Percentiles rank a stretch among this genome's conserved stretches.
Conservation (phyloP, 768 basidiomycete species). For the Termitomyces sp. region DNA sequence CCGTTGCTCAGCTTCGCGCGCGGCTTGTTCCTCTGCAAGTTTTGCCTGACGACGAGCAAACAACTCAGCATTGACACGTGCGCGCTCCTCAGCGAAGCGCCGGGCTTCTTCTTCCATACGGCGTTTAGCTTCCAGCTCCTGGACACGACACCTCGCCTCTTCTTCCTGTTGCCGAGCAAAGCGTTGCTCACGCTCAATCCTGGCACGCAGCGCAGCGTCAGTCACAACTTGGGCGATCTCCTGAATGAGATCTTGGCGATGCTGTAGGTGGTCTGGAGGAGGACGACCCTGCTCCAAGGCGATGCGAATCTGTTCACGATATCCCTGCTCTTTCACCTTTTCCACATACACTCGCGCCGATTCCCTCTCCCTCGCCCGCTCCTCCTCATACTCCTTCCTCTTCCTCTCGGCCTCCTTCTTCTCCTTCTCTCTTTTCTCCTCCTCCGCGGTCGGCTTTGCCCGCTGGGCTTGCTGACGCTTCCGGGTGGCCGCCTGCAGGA, state of each 20-base stretch:
- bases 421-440: conserved; percentile 2
- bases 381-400: conserved; percentile 1
- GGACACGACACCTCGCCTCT: background rate
- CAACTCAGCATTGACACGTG: background rate
- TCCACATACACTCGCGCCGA: background rate
- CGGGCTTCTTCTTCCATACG: background rate
- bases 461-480: background rate
- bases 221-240: conserved; percentile 1
- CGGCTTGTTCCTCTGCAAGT: conserved; percentile 1
- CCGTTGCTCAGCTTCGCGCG: background rate
- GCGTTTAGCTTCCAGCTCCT: background rate
- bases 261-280: background rate
- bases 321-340: background rate
- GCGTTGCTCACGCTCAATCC: background rate
- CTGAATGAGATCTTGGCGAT: conserved; percentile 6
- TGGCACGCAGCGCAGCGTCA: background rate
- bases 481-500: background rate
- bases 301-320: conserved; percentile 6
- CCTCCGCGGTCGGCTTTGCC: background rate
- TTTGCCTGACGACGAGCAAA: background rate
- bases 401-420: conserved; percentile 2
- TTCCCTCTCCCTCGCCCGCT: background rate
- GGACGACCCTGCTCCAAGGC: conserved; percentile 7
- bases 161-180: background rate
- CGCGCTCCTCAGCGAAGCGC: background rate